Evolutionary conservation across 352 stramenopile genomes (phyloP).

Genomic region (Hyaloperonospora arabidopsidis): DNA sequence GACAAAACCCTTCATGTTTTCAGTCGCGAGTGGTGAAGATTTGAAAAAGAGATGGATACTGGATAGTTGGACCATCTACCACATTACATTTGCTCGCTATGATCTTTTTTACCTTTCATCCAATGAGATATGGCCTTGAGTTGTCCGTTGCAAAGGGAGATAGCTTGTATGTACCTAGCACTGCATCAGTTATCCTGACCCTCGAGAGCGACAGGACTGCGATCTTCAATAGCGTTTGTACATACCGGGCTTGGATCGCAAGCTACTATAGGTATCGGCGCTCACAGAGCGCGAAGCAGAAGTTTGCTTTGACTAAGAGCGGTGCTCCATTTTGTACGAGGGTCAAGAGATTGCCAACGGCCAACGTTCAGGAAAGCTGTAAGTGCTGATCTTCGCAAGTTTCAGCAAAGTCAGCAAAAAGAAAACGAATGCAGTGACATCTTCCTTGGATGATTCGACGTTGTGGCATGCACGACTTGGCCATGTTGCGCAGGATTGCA

Average conservation of each 20-base stretch:
- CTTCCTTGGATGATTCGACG: neutral
- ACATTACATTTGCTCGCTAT: constrained; percentile 1
- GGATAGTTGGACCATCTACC: constrained; percentile 1
- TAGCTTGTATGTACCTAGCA: neutral
- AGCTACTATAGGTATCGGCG: neutral
- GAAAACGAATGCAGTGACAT: neutral
- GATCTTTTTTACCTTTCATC: neutral
- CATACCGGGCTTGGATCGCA: neutral
- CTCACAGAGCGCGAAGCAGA: neutral
- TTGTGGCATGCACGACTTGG: neutral
- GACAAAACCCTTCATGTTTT: neutral
- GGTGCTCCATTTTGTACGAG: too few species aligned
- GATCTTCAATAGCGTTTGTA: neutral
- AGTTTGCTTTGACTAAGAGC: neutral
- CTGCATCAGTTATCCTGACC: too few species aligned
- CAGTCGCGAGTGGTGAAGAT: neutral
- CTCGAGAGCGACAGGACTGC: neutral
- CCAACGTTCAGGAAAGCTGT: too few species aligned
- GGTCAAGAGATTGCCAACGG: too few species aligned
- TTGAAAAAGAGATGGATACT: neutral
- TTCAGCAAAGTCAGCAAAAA: too few species aligned
- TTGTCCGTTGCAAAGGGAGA: neutral
- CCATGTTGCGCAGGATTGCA: too few species aligned
- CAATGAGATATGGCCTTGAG: neutral
- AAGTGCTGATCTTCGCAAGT: too few species aligned